Conservation (phyloP, 2,329 filamentous ascomycete species). For the Fusarium sp. region DNA sequence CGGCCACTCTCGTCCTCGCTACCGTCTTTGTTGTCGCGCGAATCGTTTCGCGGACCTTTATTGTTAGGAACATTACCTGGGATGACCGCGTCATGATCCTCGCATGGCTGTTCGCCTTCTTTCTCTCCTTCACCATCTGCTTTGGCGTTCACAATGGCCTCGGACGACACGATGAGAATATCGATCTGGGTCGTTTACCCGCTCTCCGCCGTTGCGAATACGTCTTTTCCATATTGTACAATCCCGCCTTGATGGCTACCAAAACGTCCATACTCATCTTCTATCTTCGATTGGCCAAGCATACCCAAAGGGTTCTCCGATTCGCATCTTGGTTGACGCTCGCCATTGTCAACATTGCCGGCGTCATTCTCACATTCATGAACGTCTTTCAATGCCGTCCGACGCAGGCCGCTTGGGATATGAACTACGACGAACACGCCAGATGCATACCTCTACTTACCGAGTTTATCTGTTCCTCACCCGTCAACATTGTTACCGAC, state of each 20-base stretch:
- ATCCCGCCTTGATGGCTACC: constrained; percentile 89
- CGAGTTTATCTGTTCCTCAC: constrained; percentile 80
- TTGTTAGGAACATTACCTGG: constrained; percentile 78
- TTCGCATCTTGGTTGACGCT: constrained; percentile 86
- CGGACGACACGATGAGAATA: constrained; percentile 75
- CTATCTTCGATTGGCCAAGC: constrained; percentile 85
- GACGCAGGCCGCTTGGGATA: constrained; percentile 75
- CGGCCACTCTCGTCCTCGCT: constrained; percentile 75
- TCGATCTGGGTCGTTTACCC: constrained; percentile 63
- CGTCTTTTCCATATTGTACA: constrained; percentile 76
- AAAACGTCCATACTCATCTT: constrained; percentile 95
- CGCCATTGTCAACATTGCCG: constrained; percentile 81
- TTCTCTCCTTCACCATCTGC: constrained; percentile 75
- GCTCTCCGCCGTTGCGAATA: constrained; percentile 72
- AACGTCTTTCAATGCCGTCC: constrained; percentile 90
- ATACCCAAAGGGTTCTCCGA: constrained; percentile 80
- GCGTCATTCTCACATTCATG: constrained; percentile 83
- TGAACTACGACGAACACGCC: constrained; percentile 51
- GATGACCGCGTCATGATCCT: constrained; percentile 87
- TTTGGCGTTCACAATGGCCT: constrained; percentile 74
- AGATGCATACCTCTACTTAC: constrained; percentile 70
- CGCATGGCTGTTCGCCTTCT: constrained; percentile 81
- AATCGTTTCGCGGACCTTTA: constrained; percentile 77
- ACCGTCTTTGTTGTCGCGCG: constrained; percentile 82
- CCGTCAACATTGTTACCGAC: constrained; percentile 93